Evolutionary conservation across 306 rosid species (phyloP), one percentile per base, ranked within the genome.

Genomic region (Glycine tomentella): DNA sequence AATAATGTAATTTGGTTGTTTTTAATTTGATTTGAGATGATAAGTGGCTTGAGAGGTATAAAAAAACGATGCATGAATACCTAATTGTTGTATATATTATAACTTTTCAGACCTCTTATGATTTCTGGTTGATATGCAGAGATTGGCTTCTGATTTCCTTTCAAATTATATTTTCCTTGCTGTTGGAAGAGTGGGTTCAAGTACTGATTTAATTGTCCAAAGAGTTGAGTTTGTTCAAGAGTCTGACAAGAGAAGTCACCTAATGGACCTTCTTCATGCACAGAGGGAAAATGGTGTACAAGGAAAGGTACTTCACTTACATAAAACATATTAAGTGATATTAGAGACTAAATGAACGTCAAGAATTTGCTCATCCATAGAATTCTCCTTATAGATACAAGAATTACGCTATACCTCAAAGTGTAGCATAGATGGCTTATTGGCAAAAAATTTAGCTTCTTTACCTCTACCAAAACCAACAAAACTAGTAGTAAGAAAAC

Each of bases 211-310:
- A 79, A 92, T 92, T 81, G 73, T 86, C 44, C 97, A 92, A 82
- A 87, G 95, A 89, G 97, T 92, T 80, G 97, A 92, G 84, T 89
- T 80, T 46, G 97, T 92, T 85, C 95, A 81, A 8, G 97, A 92
- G 74, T 81, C 95, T 79, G 97, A 92, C 82, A 92, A 90, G 80
- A 87, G 97, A 86, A 92, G 97, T 80, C 97, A 92, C 80, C 92
- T 92, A n/a, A 89, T 92, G 93, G 97, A 92, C 74, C 97, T 92
- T 80, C 97, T 92, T 71, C 97, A 92, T 86, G 97, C 97, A 16
- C 97, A 90, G 61, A 89, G 90, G 88, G 92, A 86, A 52, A 92
- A 89, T 90, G 93, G 93, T 72, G 78, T 68, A 53, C 95, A 90
- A 50, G 89, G 85, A 66, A 92, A 92, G 97, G 97, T 92, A 84